Evolutionary conservation across 2,329 filamentous ascomycete species (phyloP), one percentile per base, ranked within the genome.

Genomic region (Xylogone sp.): DNA sequence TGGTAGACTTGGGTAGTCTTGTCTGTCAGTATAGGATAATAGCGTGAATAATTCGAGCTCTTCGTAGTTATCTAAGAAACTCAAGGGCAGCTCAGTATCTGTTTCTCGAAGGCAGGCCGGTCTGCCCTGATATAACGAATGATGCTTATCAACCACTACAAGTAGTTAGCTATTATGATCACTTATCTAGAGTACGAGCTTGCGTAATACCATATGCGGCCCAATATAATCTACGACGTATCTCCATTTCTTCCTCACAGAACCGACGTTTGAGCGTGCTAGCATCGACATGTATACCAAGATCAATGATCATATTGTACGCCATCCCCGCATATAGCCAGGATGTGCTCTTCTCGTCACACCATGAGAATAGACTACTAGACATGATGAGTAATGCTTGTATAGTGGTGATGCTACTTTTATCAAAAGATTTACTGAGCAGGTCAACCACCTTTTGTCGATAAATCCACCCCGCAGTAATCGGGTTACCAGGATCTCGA

Each of bases 271-370:
- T 10, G 13, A 31, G 43, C 64, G 56, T 47, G 29, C 61, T 57
- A 12, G 58, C 64, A 56, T 71, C 72, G 18, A 77, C 69, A 55
- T 80, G 76, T 55, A 82, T 71, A 0, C 79, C 78, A 8, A 83
- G 58, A 57, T 83, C 79, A 49, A 77, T 74, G 24, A 82, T 68
- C 69, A 82, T 75, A 6, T 76, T 69, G 52, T 71, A 50, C 1
- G 78, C 77, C 58, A 78, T 71, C 2, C 78, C 79, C 47, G 75
- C 73, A 53, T 82, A 83, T 4, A 82, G 57, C 79, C 79, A 84
- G 2, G 78, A 76, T 3, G 72, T 71, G 49, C 75, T 78, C 21
- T 72, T 64, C 56, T 79, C 72, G 45, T 75, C 73, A 16, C 73
- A 70, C 2, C 75, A 63, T 0, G 76, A 71, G 53, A 80, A 79